Evolutionary conservation across 2,329 filamentous ascomycete species (phyloP).

Genomic region (Colletotrichum chlorophyti): DNA sequence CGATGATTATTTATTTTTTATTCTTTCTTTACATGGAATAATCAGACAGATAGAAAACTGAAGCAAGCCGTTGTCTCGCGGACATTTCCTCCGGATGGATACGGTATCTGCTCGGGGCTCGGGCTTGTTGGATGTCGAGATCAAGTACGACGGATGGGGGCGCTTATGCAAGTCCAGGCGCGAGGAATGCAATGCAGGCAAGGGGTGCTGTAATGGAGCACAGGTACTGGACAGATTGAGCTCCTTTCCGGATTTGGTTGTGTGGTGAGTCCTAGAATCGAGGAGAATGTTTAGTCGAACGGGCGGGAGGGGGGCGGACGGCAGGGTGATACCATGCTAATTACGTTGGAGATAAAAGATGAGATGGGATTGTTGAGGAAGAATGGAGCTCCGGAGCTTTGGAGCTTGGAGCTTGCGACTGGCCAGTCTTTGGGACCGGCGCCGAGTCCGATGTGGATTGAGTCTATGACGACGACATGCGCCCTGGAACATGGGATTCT

Average conservation of each 20-base stretch:
- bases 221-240: too few species aligned
- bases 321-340: neutral
- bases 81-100: neutral
- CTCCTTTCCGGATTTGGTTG: slow-evolving; percentile 24
- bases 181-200: neutral
- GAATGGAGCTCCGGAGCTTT: neutral
- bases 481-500: slow-evolving; percentile 16
- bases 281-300: too few species aligned
- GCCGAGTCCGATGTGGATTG: slow-evolving; percentile 1
- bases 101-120: slow-evolving; percentile 7
- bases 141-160: too few species aligned
- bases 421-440: neutral
- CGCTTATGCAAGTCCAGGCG: neutral
- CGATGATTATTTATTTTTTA: too few species aligned
- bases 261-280: too few species aligned
- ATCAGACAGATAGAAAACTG: neutral
- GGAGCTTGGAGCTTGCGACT: neutral
- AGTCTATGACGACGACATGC: slow-evolving; percentile 29
- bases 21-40: too few species aligned
- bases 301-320: too few species aligned
- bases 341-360: neutral
- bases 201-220: too few species aligned
- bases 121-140: slow-evolving; percentile 10
- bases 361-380: slow-evolving; percentile 4
- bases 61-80: slow-evolving; percentile 1